A percentile compares a stretch with the other conserved stretches of the same genome.
phyloP scores from a whole-genome alignment of 257 asterid species.

The Salvia miltiorrhiza region DNA sequence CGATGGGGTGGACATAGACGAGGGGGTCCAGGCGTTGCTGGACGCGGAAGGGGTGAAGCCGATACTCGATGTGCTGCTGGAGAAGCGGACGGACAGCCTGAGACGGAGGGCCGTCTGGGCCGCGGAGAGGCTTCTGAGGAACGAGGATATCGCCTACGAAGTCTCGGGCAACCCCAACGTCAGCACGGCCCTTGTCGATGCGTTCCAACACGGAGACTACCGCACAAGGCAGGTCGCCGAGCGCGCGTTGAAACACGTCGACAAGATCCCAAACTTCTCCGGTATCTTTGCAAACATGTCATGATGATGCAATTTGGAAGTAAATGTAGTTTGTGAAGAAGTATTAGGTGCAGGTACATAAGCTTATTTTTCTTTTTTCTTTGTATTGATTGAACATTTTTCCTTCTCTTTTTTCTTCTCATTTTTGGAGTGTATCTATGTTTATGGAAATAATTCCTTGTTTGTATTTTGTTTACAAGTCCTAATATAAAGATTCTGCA shows the following conservation, averaged over 20 bases:
- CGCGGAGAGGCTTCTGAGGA: slow-evolving; percentile 73
- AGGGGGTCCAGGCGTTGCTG: slow-evolving; percentile 64
- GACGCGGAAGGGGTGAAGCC: slow-evolving; percentile 75
- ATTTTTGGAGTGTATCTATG: slow-evolving; percentile 9
- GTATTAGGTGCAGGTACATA: slow-evolving; percentile 41
- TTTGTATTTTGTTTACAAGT: slow-evolving; percentile 18
- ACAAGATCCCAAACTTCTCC: slow-evolving; percentile 85
- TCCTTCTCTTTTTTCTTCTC: background rate
- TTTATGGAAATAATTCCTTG: slow-evolving; percentile 4
- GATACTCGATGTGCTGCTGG: slow-evolving; percentile 65
- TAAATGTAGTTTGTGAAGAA: slow-evolving; percentile 24
- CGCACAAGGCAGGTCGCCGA: slow-evolving; percentile 89
- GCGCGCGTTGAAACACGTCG: slow-evolving; percentile 79
- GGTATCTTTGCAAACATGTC: slow-evolving; percentile 65
- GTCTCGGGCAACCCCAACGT: slow-evolving; percentile 72
- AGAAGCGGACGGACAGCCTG: slow-evolving; percentile 70
- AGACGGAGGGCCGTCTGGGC: slow-evolving; percentile 87
- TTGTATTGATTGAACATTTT: slow-evolving; percentile 23
- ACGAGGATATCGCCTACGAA: slow-evolving; percentile 57
- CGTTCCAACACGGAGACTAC: slow-evolving; percentile 84
- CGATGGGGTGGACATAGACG: slow-evolving; percentile 71
- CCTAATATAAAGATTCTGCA: slow-evolving; percentile 15
- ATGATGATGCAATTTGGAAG: slow-evolving; percentile 20
- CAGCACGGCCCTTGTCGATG: slow-evolving; percentile 83
- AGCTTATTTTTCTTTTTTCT: background rate